Conservation (phyloP, 306 rosid genomes). For the Glycyrrhiza uralensis region DNA sequence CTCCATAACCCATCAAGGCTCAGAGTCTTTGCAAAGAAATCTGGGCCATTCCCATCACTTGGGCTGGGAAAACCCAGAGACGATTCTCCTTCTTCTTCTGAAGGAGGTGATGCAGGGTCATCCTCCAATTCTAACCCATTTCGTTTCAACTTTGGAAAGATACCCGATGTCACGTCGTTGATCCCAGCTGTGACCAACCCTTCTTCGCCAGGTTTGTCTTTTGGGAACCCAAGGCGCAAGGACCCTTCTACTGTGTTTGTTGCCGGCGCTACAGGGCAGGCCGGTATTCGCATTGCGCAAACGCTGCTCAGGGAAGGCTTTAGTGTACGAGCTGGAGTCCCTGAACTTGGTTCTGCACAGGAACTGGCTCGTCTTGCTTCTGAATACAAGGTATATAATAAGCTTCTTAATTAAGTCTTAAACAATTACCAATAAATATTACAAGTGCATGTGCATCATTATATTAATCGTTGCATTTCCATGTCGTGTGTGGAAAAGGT, state of each 20-base stretch:
- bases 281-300: conserved; percentile 84
- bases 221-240: conserved; percentile 67
- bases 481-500: too few species aligned
- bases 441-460: too few species aligned
- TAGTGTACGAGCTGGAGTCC: conserved; percentile 87
- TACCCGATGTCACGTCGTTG: conserved; percentile 67
- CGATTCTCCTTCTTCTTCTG: conserved; percentile 24
- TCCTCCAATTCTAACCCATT: conserved; percentile 52
- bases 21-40: conserved; percentile 47
- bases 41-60: conserved; percentile 53
- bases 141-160: conserved; percentile 60
- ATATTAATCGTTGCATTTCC: too few species aligned
- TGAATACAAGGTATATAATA: conserved; percentile 85
- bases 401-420: conserved; percentile 15
- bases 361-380: conserved; percentile 88
- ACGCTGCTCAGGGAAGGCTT: conserved; percentile 75
- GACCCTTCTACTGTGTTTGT: conserved; percentile 81
- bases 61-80: conserved; percentile 54
- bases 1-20: conserved; percentile 41
- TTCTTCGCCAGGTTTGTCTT: conserved; percentile 54
- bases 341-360: conserved; percentile 78
- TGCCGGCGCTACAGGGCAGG: conserved; percentile 84
- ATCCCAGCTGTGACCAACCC: conserved; percentile 50
- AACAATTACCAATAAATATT: not conserved
- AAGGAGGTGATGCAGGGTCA: conserved; percentile 32